Conservation (phyloP, 306 rosid genomes). For the Begonia masoniana region DNA sequence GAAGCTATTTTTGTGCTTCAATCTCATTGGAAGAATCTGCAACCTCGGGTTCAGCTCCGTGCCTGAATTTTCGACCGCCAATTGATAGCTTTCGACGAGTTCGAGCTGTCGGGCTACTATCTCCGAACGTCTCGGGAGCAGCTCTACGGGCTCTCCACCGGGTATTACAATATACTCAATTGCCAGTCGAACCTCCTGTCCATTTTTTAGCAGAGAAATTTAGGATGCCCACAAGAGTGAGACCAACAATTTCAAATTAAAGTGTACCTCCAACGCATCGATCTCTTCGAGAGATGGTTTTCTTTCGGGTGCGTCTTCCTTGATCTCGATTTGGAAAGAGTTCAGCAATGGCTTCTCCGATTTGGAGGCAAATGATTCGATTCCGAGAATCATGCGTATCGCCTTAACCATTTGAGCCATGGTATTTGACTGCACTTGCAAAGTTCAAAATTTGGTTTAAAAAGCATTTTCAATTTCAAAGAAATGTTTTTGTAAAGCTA, state of each 20-base stretch:
- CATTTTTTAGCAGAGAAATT: background rate
- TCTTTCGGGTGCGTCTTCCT: slow-evolving; percentile 78
- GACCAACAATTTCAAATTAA: no score
- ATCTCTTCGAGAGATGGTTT: slow-evolving; percentile 86
- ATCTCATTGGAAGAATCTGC: slow-evolving; percentile 86
- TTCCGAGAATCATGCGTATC: slow-evolving; percentile 73
- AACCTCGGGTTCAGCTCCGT: slow-evolving; percentile 78
- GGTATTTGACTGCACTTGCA: slow-evolving; percentile 59
- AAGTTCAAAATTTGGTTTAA: no score
- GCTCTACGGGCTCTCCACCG: slow-evolving; percentile 97
- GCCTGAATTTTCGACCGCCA: slow-evolving; percentile 89
- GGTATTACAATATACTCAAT: slow-evolving; percentile 97
- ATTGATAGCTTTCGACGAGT: slow-evolving; percentile 79
- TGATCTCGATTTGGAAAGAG: slow-evolving; percentile 53
- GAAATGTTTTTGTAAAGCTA: no score
- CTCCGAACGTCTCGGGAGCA: slow-evolving; percentile 87
- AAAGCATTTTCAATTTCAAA: no score
- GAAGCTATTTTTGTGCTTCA: slow-evolving; percentile 25
- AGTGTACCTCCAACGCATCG: slow-evolving; percentile 84
- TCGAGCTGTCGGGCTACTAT: slow-evolving; percentile 87
- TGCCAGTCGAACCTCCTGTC: slow-evolving; percentile 94
- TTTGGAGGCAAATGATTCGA: slow-evolving; percentile 38
- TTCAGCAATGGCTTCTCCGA: slow-evolving; percentile 31
- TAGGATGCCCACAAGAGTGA: no score
- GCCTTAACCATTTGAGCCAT: slow-evolving; percentile 99